Base-by-base conservation (phyloP, 2,329 filamentous ascomycete species). In the Phyllosticta capitalensis region DNA sequence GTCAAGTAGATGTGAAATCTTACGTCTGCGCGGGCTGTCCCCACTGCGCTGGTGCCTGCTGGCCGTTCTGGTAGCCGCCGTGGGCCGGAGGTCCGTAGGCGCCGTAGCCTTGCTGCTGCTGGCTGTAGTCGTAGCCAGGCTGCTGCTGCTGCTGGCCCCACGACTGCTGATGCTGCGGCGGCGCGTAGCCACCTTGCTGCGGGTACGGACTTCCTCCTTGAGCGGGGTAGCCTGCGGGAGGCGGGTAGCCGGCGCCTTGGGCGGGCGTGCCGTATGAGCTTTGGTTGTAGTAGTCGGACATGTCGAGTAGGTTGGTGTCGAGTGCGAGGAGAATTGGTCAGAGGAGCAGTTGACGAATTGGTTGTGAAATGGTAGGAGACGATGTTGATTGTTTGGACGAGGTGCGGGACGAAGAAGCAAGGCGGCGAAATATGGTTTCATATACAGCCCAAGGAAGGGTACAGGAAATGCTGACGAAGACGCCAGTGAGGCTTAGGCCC, bases 61-160 rank as follows among this genome's bases (percentile, higher is more conserved):
- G 74, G 59, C 77, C 75, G 63, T 76, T 77, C 65, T 80, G 76
- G 66, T 78, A 79, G n/a, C 77, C 78, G 50, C 76, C 75, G 21
- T 76, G 69, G 28, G 69, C 69, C 28, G 79, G 78, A 17, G 79
- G 76, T 38, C 77, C 77, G 62, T 78, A 80, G 54, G 68, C 67
- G 24, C 67, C 64, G 58, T 73, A 72, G 57, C 68, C 69, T 61
- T 76, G 72, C 57, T 70, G 67, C 54, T 69, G 65, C 28, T 67
- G 63, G 56, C 52, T 60, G 28, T 59, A 50, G 12, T 60, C 58
- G 14, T 60, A 52, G 12, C 54, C 30, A 5, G 38, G 58, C 50
- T 60, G 58, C 10, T 20, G 56, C n/a, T 58, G 58, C 49, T 67
- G 66, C 26, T 65, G 70, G 38, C 38, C 38, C 38, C 38, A 45